Evolutionary conservation across 2,329 filamentous ascomycete species (phyloP).

Genomic region (Arthrobotrys sinensis): DNA sequence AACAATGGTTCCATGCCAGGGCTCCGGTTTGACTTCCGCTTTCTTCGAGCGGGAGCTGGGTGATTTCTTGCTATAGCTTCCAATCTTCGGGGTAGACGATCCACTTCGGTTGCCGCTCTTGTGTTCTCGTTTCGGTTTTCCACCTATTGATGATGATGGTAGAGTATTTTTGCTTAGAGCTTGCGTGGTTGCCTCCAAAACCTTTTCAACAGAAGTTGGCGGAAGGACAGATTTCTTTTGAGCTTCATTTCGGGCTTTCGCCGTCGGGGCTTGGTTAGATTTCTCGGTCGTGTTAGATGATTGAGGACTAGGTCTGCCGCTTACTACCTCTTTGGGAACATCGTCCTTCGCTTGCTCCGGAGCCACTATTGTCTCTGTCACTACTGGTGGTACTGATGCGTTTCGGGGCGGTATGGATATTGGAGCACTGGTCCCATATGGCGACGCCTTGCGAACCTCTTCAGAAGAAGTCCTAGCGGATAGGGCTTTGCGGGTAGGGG

Average conservation of each 20-base stretch:
- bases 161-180: conserved; percentile 57
- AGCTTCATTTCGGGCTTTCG: conserved; percentile 61
- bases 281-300: conserved; percentile 61
- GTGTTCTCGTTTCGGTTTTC: conserved; percentile 53
- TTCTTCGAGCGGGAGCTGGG: conserved; percentile 57
- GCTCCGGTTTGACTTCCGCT: conserved; percentile 51
- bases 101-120: conserved; percentile 53
- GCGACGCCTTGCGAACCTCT: conserved; percentile 38
- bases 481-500: conserved; percentile 13
- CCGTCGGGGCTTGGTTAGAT: conserved; percentile 60
- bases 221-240: conserved; percentile 61
- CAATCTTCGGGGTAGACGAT: conserved; percentile 56
- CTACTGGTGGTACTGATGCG: conserved; percentile 37
- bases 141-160: conserved; percentile 52
- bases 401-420: conserved; percentile 54
- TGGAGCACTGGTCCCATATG: conserved; percentile 54
- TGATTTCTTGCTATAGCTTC: conserved; percentile 57
- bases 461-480: conserved; percentile 35
- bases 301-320: conserved; percentile 61
- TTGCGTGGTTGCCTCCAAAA: conserved; percentile 61
- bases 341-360: conserved; percentile 60
- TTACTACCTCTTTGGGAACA: conserved; percentile 62
- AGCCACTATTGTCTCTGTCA: conserved; percentile 54
- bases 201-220: conserved; percentile 62
- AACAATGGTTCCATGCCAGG: conserved; percentile 54